Conservation (phyloP, 768 basidiomycete genomes). For the Trametes elegans region DNA sequence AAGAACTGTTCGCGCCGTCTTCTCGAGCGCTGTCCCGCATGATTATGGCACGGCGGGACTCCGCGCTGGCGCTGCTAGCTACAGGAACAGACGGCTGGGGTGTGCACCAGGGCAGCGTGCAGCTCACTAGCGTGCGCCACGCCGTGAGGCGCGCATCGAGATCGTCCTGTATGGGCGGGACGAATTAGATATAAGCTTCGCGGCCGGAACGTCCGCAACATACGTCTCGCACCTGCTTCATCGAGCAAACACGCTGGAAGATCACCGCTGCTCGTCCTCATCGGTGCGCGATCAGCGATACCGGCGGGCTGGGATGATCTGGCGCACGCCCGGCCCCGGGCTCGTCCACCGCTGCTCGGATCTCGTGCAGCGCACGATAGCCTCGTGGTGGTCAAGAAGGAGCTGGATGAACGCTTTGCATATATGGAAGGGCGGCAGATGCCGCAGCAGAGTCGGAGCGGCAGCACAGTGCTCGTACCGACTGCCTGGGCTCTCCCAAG, state of each 20-base stretch:
- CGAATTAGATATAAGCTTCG: conserved; percentile 7
- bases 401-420: no score
- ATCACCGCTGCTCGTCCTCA: conserved; percentile 3
- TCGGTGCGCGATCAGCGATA: conserved; percentile 9
- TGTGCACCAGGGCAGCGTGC: no score
- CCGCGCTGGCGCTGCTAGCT: neutral
- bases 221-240: neutral
- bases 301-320: neutral
- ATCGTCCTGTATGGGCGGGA: neutral
- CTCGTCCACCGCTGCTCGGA: neutral
- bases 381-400: neutral
- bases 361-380: neutral
- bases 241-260: neutral
- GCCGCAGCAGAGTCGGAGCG: no score
- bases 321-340: neutral
- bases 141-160: neutral
- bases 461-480: no score
- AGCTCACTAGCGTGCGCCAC: conserved; percentile 1
- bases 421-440: no score
- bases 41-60: neutral
- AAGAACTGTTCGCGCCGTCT: neutral
- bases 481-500: no score
- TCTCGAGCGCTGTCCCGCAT: neutral
- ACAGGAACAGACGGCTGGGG: neutral
- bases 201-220: conserved; percentile 10